phyloP scores from a whole-genome alignment of 163 green algal species.

The Smithsoniella earleae region DNA sequence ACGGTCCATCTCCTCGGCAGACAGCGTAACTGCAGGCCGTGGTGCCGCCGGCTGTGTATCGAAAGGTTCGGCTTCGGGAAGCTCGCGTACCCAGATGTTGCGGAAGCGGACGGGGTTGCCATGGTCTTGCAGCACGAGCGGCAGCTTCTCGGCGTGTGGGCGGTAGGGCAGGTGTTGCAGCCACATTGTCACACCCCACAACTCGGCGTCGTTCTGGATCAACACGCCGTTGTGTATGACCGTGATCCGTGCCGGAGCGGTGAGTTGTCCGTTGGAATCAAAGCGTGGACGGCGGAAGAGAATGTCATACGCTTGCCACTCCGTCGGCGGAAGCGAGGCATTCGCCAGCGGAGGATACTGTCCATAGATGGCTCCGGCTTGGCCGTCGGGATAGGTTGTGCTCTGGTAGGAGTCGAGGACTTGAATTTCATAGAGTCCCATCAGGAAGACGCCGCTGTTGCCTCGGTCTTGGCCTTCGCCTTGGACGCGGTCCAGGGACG shows the following conservation, averaged over 20 bases:
- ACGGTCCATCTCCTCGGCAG: no score
- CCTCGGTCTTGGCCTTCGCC: background rate
- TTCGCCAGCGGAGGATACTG: background rate
- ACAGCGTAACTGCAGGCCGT: no score
- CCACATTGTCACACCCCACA: no score
- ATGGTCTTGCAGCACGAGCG: background rate
- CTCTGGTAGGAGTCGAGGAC: background rate
- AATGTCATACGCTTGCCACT: background rate
- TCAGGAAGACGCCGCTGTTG: conserved; percentile 1
- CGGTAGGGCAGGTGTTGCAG: no score
- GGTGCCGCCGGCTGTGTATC: no score
- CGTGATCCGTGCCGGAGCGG: no score
- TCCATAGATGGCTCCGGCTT: background rate
- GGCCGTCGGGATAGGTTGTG: background rate
- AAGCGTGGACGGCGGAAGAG: background rate
- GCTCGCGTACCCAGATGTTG: background rate
- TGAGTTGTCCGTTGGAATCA: background rate
- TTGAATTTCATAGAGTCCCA: background rate
- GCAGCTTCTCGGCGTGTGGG: no score
- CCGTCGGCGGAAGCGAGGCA: background rate
- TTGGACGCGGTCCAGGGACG: background rate
- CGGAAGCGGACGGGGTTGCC: background rate
- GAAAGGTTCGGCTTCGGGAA: background rate
- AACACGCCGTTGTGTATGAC: no score
- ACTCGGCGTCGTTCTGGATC: no score